These are phyloP conservation scores for Boletus vinaceobasis DNA, from an alignment of 768 basidiomycete genomes.

Conservation along the genomic window DNA sequence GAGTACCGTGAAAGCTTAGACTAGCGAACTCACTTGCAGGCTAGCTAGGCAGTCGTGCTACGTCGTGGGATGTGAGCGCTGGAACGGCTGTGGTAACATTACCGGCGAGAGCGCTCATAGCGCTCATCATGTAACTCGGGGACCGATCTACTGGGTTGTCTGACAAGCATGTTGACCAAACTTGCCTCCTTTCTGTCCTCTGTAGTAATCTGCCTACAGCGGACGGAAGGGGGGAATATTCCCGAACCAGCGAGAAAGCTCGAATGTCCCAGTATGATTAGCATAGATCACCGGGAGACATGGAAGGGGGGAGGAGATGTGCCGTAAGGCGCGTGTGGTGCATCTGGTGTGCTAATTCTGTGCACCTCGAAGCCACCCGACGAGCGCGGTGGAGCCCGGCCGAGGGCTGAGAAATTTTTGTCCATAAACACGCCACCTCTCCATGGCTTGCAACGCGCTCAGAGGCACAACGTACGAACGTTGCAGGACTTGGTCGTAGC, in stretches of 20 bases:
- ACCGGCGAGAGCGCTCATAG: no score
- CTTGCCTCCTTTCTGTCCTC: constrained; percentile 20
- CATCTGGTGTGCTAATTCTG: background rate
- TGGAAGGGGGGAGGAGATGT: no score
- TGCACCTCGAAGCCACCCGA: background rate
- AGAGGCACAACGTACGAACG: background rate
- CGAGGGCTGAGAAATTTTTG: background rate
- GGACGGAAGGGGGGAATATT: constrained; percentile 19
- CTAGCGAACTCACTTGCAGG: no score
- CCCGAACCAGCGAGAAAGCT: background rate
- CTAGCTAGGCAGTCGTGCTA: no score
- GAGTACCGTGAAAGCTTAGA: background rate
- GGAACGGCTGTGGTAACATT: no score
- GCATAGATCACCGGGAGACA: no score
- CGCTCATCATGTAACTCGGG: background rate
- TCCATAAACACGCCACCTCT: background rate
- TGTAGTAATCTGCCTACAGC: constrained; percentile 23
- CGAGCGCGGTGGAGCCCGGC: no score
- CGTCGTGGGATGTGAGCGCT: no score
- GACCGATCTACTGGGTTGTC: background rate
- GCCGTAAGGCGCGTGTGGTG: no score
- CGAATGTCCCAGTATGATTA: background rate
- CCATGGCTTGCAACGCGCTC: background rate
- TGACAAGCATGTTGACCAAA: background rate
- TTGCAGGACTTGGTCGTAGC: background rate